Evolutionary conservation across 768 basidiomycete species (phyloP).

Genomic region (Tricholoma sp.): DNA sequence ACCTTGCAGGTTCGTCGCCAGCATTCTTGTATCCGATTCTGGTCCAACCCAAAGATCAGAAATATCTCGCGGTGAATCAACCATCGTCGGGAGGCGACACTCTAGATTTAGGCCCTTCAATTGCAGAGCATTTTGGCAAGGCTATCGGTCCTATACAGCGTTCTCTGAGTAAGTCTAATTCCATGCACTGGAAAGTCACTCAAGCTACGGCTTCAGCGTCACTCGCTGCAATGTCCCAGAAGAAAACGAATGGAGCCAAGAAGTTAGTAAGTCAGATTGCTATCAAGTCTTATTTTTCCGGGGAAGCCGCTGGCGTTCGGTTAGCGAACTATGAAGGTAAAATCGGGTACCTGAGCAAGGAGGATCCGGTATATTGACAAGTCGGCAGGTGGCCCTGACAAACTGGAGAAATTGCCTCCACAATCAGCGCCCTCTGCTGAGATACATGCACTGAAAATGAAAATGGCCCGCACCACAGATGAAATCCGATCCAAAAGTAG

Average conservation of each 20-base stretch:
- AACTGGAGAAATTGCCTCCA: slow-evolving; percentile 59
- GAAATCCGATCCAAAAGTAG: slow-evolving; percentile 71
- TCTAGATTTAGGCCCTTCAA: slow-evolving; percentile 86
- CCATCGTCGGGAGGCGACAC: slow-evolving; percentile 63
- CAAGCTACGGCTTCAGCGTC: slow-evolving; percentile 36
- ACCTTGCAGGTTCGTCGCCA: slow-evolving; percentile 68
- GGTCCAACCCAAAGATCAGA: slow-evolving; percentile 38
- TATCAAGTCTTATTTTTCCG: slow-evolving; percentile 84
- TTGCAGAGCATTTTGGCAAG: slow-evolving; percentile 84
- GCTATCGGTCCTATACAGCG: slow-evolving; percentile 73
- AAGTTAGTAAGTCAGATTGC: slow-evolving; percentile 80
- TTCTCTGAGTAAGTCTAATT: slow-evolving; percentile 53
- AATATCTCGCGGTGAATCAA: slow-evolving; percentile 80
- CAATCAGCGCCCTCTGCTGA: slow-evolving; percentile 54
- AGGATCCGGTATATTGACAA: not conserved
- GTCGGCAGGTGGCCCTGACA: slow-evolving; percentile 40
- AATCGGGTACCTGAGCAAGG: slow-evolving; percentile 10
- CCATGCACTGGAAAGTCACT: not conserved
- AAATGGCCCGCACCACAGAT: slow-evolving; percentile 60
- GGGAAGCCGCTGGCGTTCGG: slow-evolving; percentile 79
- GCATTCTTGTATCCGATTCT: not conserved
- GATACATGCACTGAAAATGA: slow-evolving; percentile 58
- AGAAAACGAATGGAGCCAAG: slow-evolving; percentile 80
- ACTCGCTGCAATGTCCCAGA: slow-evolving; percentile 47
- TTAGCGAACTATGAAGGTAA: slow-evolving; percentile 62